A percentile compares a stretch with the other conserved stretches of the same genome.
phyloP scores from a whole-genome alignment of 176 grass and related monocot genomes.

The Bromus sterilis region DNA sequence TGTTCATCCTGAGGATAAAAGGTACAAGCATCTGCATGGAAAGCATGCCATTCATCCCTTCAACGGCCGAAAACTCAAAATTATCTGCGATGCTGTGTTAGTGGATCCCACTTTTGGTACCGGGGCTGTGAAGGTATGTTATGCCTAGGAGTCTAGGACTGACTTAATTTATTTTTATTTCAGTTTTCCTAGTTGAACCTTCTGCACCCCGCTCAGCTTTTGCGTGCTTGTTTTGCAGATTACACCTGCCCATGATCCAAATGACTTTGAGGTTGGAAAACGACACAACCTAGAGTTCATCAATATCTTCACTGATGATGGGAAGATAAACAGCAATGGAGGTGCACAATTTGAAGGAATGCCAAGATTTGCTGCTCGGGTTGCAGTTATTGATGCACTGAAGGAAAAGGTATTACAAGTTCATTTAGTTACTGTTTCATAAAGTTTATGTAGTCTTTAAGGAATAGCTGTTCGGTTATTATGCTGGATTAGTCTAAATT shows the following conservation, averaged over 20 bases:
- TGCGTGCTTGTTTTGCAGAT: conserved; percentile 46
- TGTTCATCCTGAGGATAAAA: conserved; percentile 72
- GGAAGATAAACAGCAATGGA: conserved; percentile 65
- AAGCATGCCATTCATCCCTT: conserved; percentile 76
- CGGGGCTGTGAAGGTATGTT: conserved; percentile 77
- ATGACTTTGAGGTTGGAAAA: conserved; percentile 89
- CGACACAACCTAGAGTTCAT: conserved; percentile 78
- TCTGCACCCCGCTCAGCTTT: neutral
- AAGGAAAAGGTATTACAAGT: conserved; percentile 48
- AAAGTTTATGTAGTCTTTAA: neutral
- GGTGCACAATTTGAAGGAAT: conserved; percentile 70
- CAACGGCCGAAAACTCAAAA: conserved; percentile 62
- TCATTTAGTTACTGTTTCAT: neutral
- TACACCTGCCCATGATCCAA: conserved; percentile 78
- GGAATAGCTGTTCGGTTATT: neutral
- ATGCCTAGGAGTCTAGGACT: neutral
- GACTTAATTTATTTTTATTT: neutral
- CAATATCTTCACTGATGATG: conserved; percentile 81
- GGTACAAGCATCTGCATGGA: conserved; percentile 75
- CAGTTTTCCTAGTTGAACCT: neutral
- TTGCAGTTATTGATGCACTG: conserved; percentile 63
- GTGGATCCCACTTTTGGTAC: conserved; percentile 81
- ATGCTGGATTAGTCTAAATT: neutral
- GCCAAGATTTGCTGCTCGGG: conserved; percentile 55
- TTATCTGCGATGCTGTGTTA: conserved; percentile 67